These are phyloP conservation scores for Porcisia hertigi DNA, from an alignment of 208 protist species.

Conservation along the genomic window DNA sequence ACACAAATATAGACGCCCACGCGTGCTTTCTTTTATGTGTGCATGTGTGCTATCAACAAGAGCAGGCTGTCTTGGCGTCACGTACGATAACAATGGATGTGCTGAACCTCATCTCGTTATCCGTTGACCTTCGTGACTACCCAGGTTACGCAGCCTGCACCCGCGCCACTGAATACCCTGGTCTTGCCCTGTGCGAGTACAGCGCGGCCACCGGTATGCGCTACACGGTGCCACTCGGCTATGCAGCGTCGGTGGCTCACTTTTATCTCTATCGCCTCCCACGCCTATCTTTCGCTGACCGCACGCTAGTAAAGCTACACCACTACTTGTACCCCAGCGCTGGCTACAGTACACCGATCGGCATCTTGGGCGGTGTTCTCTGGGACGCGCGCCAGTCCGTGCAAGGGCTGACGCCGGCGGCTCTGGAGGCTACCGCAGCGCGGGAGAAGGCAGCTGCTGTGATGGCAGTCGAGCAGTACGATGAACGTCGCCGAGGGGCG, in stretches of 20 bases:
- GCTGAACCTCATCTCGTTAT: constrained; percentile 1
- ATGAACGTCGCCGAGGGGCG: constrained; percentile 22
- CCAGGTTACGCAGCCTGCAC: constrained; percentile 40
- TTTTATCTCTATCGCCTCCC: constrained; percentile 68
- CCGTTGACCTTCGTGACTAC: constrained; percentile 51
- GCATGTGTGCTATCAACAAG: not conserved
- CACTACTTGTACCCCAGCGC: constrained; percentile 85
- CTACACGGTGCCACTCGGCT: constrained; percentile 44
- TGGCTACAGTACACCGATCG: constrained; percentile 64
- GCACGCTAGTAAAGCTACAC: constrained; percentile 54
- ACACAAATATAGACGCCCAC: not conserved
- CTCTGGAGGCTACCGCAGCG: constrained; percentile 11
- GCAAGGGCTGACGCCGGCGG: constrained; percentile 21
- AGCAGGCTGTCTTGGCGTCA: not conserved
- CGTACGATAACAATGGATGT: constrained; percentile 1
- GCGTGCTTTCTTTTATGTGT: not conserved
- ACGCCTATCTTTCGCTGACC: constrained; percentile 69
- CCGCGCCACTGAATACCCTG: constrained; percentile 33
- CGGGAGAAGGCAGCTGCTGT: constrained; percentile 34
- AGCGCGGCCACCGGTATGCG: constrained; percentile 56
- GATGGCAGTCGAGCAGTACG: constrained; percentile 36
- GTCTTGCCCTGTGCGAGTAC: constrained; percentile 57
- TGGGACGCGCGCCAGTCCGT: constrained; percentile 39
- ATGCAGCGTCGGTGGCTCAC: constrained; percentile 50
- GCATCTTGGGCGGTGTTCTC: constrained; percentile 35